A percentile compares a stretch with the other conserved stretches of the same genome.
Conservation (phyloP, 2,329 filamentous ascomycete species). For the Cercospora berteroae region DNA sequence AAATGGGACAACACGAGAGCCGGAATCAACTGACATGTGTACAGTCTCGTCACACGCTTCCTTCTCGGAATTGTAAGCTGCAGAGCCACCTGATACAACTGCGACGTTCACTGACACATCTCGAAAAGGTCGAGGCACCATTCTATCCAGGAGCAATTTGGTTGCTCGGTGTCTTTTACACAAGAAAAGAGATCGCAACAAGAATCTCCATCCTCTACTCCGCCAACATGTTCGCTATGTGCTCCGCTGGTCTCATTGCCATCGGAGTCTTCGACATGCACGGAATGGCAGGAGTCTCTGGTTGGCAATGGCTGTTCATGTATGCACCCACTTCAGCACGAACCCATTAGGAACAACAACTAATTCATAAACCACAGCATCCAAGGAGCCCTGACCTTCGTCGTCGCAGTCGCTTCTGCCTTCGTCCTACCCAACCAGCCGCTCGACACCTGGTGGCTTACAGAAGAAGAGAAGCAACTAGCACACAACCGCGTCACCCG, state of each 20-base stretch:
- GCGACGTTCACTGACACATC: not conserved
- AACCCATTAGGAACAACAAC: no score
- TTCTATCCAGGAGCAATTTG: constrained; percentile 42
- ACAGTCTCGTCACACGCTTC: constrained; percentile 20
- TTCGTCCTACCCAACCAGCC: constrained; percentile 8
- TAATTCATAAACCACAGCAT: constrained; percentile 29
- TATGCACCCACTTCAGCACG: not conserved
- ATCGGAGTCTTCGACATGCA: constrained; percentile 33
- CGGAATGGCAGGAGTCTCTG: constrained; percentile 32
- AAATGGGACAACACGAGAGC: no score
- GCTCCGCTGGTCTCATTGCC: constrained; percentile 25
- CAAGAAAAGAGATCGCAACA: constrained; percentile 40
- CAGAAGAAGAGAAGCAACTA: constrained; percentile 1
- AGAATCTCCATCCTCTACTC: constrained; percentile 41
- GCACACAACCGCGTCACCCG: not conserved
- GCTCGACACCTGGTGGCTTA: constrained; percentile 7
- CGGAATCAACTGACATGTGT: not conserved
- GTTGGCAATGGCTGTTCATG: constrained; percentile 33
- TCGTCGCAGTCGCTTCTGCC: not conserved
- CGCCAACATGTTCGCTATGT: constrained; percentile 37
- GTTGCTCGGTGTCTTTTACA: constrained; percentile 46
- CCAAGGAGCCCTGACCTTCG: constrained; percentile 11
- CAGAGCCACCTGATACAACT: not conserved
- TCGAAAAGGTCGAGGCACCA: constrained; percentile 32
- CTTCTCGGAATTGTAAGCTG: constrained; percentile 35